A percentile compares a stretch with the other conserved stretches of the same genome.
Evolutionary conservation across 257 asterid genomes (phyloP).

Genomic region (Orobanche coerulescens): DNA sequence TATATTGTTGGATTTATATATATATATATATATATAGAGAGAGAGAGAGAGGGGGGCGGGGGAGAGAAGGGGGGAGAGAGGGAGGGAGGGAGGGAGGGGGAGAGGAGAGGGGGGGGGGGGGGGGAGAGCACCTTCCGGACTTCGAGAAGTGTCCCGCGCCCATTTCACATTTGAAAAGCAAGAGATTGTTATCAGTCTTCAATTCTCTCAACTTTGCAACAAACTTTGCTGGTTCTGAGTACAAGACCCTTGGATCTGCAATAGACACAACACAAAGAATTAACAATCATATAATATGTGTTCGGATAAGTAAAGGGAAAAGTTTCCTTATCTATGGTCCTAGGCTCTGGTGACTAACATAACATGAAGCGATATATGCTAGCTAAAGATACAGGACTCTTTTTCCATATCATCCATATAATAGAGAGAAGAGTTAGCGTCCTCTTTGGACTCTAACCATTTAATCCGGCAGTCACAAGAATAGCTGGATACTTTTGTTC

Average conservation of each 20-base stretch:
- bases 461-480: conserved; percentile 80
- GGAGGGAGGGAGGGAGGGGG: too few species aligned
- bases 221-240: conserved; percentile 84
- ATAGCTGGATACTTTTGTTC: conserved; percentile 73
- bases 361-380: too few species aligned
- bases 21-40: too few species aligned
- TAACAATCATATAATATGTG: too few species aligned
- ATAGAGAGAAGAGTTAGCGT: conserved; percentile 12
- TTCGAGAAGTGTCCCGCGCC: conserved; percentile 94
- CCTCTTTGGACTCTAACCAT: conserved; percentile 50
- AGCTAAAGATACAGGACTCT: not conserved
- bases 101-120: too few species aligned
- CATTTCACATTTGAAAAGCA: conserved; percentile 73
- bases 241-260: conserved; percentile 77
- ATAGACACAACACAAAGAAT: conserved; percentile 2
- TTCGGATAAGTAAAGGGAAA: too few species aligned
- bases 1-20: too few species aligned
- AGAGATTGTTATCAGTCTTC: conserved; percentile 61
- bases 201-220: conserved; percentile 82
- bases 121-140: conserved; percentile 96
- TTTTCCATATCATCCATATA: not conserved
- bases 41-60: too few species aligned
- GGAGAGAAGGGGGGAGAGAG: too few species aligned
- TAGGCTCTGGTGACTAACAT: too few species aligned
- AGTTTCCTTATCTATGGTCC: too few species aligned